phyloP scores from a whole-genome alignment of 1,284 basidiomycete genomes.

The Rhodofomes roseus region DNA sequence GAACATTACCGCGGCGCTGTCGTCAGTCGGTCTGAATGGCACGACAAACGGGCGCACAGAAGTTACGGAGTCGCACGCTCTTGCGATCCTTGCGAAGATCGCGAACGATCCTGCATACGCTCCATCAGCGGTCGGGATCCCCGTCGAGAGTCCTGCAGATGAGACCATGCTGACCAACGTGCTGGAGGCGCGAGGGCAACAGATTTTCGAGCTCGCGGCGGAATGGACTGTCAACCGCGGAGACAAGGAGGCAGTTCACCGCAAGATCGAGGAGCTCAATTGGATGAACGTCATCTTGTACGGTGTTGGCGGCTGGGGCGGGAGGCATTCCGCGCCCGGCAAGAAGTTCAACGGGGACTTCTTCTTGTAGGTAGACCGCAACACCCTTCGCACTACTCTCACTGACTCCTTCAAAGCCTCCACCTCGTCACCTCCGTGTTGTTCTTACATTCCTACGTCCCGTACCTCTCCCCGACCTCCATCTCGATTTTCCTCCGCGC shows the following conservation, averaged over 20 bases:
- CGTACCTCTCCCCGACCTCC: conserved; percentile 24
- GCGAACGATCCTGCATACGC: conserved; percentile 32
- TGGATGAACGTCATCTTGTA: conserved; percentile 41
- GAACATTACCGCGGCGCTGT: background rate
- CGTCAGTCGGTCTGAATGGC: conserved; percentile 13
- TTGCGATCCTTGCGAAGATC: conserved; percentile 37
- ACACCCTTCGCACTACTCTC: background rate
- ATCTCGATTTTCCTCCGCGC: conserved; percentile 33
- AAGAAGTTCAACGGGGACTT: conserved; percentile 41
- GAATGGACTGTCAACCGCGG: conserved; percentile 46
- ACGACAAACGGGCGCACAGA: conserved; percentile 5
- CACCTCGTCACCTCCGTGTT: conserved; percentile 45
- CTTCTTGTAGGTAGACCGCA: conserved; percentile 25
- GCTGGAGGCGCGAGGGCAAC: conserved; percentile 24
- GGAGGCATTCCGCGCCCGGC: background rate
- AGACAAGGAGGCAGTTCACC: conserved; percentile 32
- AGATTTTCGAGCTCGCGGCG: conserved; percentile 40
- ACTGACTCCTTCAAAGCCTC: conserved; percentile 27
- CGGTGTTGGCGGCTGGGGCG: conserved; percentile 38
- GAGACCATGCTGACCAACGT: background rate
- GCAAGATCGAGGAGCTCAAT: conserved; percentile 42
- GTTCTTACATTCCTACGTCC: conserved; percentile 37
- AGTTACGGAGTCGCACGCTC: conserved; percentile 25
- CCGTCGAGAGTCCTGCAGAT: background rate
- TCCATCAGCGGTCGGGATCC: conserved; percentile 35